Conservation (phyloP, 2,329 filamentous ascomycete species). For the Cordyceps pruinosa region DNA sequence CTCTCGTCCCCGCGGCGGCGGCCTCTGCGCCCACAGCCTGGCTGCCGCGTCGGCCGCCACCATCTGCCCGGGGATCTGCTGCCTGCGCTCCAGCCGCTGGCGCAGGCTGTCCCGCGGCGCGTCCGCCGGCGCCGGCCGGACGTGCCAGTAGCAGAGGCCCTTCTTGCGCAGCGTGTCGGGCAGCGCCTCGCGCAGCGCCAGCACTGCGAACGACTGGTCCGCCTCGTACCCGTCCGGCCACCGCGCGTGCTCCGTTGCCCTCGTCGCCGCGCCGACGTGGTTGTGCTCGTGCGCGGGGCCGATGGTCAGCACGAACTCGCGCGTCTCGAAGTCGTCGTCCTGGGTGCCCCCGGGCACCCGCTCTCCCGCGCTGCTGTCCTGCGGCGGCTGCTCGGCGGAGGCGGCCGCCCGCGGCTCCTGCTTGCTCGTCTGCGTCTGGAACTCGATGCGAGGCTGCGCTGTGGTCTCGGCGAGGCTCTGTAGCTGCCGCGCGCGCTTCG, state of each 20-base stretch:
- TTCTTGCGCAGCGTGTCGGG: slow-evolving; percentile 31
- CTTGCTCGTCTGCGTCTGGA: neutral
- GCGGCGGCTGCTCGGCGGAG: neutral
- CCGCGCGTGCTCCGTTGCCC: slow-evolving; percentile 28
- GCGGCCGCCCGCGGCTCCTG: neutral
- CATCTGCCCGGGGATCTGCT: slow-evolving; percentile 8
- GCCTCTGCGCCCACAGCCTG: neutral
- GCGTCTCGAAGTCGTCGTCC: slow-evolving; percentile 13
- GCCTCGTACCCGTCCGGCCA: slow-evolving; percentile 33
- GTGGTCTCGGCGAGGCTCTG: slow-evolving; percentile 3
- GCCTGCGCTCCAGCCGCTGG: slow-evolving; percentile 18
- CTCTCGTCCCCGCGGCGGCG: too few species aligned
- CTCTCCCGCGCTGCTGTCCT: neutral
- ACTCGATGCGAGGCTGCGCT: neutral
- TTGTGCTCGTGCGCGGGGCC: slow-evolving; percentile 32
- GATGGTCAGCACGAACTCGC: slow-evolving; percentile 37
- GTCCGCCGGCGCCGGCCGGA: slow-evolving; percentile 18
- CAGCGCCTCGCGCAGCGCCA: slow-evolving; percentile 32
- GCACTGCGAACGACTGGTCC: slow-evolving; percentile 29
- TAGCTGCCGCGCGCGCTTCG: slow-evolving; percentile 24
- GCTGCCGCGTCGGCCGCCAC: neutral
- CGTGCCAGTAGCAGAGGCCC: slow-evolving; percentile 39
- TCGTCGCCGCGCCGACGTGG: slow-evolving; percentile 31
- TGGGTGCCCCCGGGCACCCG: neutral
- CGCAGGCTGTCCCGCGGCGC: slow-evolving; percentile 10